Conservation (phyloP, 208 protist species). For the Leishmania gerbilli region DNA sequence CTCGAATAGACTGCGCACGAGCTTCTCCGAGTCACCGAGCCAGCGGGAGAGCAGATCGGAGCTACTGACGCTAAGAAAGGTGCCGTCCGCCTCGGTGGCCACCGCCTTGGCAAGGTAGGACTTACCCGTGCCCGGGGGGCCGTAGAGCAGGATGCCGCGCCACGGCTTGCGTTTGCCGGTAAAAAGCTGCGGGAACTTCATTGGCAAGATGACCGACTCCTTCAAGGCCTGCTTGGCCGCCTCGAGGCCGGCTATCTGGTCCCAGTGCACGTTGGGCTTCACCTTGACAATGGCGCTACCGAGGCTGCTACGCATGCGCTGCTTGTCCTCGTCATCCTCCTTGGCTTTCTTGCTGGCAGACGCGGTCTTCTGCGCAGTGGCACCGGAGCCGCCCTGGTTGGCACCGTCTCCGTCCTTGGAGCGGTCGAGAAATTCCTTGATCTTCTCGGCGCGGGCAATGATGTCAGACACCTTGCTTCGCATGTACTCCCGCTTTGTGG, state of each 20-base stretch:
- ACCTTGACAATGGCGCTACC: conserved; percentile 72
- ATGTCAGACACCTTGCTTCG: conserved; percentile 93
- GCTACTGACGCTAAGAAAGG: conserved; percentile 94
- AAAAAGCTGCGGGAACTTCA: conserved; percentile 94
- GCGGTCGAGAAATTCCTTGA: conserved; percentile 94
- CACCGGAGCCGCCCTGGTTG: conserved; percentile 16
- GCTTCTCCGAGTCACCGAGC: conserved; percentile 94
- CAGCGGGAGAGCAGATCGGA: conserved; percentile 92
- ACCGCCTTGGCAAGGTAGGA: conserved; percentile 94
- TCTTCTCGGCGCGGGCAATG: conserved; percentile 94
- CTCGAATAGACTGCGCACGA: conserved; percentile 94
- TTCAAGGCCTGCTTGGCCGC: conserved; percentile 92
- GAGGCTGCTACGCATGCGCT: conserved; percentile 87
- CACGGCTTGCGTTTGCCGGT: conserved; percentile 91
- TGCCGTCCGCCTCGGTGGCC: conserved; percentile 86
- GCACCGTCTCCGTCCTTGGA: conserved; percentile 62
- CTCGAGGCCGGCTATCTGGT: conserved; percentile 91
- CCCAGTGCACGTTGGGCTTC: conserved; percentile 89
- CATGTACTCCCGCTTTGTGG: conserved; percentile 92
- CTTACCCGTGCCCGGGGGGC: conserved; percentile 94
- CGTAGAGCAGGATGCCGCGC: conserved; percentile 93
- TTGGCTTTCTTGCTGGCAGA: conserved; percentile 85
- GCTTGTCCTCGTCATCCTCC: conserved; percentile 93
- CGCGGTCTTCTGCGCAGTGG: conserved; percentile 67
- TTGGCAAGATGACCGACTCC: conserved; percentile 92